These are phyloP conservation scores for Remersonia thermophila DNA, from an alignment of 2,329 filamentous ascomycete genomes.

Conservation along the genomic window DNA sequence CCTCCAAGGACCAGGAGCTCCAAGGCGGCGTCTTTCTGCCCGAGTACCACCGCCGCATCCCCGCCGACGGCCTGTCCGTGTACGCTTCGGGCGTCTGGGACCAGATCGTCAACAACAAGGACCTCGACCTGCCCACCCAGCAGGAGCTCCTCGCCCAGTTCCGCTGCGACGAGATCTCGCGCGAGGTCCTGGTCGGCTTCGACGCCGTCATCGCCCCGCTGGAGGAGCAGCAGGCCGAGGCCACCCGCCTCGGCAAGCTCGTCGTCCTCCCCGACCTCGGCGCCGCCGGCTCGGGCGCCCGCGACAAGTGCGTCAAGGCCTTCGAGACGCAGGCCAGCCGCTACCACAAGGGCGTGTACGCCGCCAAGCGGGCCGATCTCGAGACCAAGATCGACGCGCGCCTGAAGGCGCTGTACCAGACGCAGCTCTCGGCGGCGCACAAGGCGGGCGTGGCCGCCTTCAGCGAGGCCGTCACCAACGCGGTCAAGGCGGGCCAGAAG, in stretches of 20 bases:
- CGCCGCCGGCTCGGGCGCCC: slow-evolving; percentile 55
- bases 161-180: slow-evolving; percentile 89
- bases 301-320: slow-evolving; percentile 61
- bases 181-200: slow-evolving; percentile 75
- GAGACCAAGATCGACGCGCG: slow-evolving; percentile 79
- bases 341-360: slow-evolving; percentile 94
- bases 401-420: slow-evolving; percentile 75
- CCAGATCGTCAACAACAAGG: slow-evolving; percentile 97
- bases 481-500: slow-evolving; percentile 88
- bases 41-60: slow-evolving; percentile 91
- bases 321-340: slow-evolving; percentile 86
- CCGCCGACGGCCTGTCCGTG: slow-evolving; percentile 88
- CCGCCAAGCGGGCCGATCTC: slow-evolving; percentile 72
- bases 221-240: slow-evolving; percentile 73
- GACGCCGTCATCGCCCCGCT: slow-evolving; percentile 71
- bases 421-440: slow-evolving; percentile 79
- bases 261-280: slow-evolving; percentile 67
- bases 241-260: slow-evolving; percentile 57
- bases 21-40: slow-evolving; percentile 77
- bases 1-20: slow-evolving; percentile 60
- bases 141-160: slow-evolving; percentile 96
- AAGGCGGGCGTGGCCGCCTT: slow-evolving; percentile 78
- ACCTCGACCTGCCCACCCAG: slow-evolving; percentile 89
- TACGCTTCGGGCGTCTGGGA: slow-evolving; percentile 96
- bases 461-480: slow-evolving; percentile 71